These are phyloP conservation scores for Nemania abortiva DNA, from an alignment of 2,329 filamentous ascomycete genomes.

Conservation along the genomic window DNA sequence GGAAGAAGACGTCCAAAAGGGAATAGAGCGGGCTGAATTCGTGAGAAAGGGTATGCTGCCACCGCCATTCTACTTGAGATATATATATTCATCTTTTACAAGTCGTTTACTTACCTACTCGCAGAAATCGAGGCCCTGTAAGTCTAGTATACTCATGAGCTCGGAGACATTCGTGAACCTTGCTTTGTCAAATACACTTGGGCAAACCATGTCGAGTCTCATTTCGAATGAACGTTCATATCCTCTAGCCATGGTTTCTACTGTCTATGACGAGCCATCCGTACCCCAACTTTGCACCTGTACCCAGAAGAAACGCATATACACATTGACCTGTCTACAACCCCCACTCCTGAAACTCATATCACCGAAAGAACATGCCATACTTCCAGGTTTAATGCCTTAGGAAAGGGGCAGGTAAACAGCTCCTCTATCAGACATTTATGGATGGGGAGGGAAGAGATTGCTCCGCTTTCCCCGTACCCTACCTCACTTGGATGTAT, in stretches of 20 bases:
- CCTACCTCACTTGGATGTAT: neutral
- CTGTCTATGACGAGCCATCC: slow-evolving; percentile 27
- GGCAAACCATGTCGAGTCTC: neutral
- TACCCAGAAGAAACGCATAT: slow-evolving; percentile 17
- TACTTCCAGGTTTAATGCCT: neutral
- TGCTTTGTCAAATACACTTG: neutral
- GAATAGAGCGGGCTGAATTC: slow-evolving; percentile 83
- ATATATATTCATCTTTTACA: neutral
- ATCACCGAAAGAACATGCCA: slow-evolving; percentile 22
- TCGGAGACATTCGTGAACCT: neutral
- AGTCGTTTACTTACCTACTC: neutral
- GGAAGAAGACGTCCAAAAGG: slow-evolving; percentile 79
- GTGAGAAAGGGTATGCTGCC: slow-evolving; percentile 83
- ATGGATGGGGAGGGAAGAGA: neutral
- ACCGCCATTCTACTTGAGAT: neutral
- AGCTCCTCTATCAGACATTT: neutral
- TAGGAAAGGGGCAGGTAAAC: neutral
- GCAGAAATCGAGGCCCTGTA: slow-evolving; percentile 92
- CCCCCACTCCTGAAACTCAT: neutral
- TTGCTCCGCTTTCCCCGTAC: neutral
- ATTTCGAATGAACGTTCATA: slow-evolving; percentile 24
- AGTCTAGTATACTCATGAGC: slow-evolving; percentile 57
- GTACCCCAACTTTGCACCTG: slow-evolving; percentile 14
- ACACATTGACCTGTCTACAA: slow-evolving; percentile 22
- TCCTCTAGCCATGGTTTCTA: slow-evolving; percentile 18